Percentiles rank a stretch among this genome's conserved stretches.
These are phyloP conservation scores for Gynochthodes officinalis DNA, from an alignment of 257 asterid species.

Conservation along the genomic window DNA sequence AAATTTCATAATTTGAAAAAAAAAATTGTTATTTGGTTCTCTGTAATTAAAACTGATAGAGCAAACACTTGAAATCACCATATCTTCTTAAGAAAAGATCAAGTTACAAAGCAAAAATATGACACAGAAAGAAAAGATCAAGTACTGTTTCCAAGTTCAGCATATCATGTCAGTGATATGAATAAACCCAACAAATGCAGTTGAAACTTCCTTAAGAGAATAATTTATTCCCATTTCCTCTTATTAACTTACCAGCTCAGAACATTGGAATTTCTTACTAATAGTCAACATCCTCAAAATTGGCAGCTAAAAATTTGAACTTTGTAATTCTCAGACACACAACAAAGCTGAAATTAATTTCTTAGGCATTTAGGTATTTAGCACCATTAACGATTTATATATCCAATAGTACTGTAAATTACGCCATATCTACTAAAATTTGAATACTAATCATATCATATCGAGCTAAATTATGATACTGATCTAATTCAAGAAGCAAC, in stretches of 20 bases:
- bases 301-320: neutral
- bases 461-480: too few species aligned
- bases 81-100: neutral
- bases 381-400: neutral
- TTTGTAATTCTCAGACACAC: neutral
- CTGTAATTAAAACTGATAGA: neutral
- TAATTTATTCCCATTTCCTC: neutral
- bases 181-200: neutral
- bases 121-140: neutral
- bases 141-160: neutral
- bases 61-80: neutral
- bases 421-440: too few species aligned
- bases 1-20: too few species aligned
- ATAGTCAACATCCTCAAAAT: neutral
- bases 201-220: neutral
- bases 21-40: neutral
- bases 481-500: neutral
- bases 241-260: neutral
- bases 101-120: neutral
- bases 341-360: neutral
- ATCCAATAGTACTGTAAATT: neutral
- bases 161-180: neutral
- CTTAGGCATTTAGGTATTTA: neutral
- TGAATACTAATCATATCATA: neutral
- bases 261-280: neutral